Conservation (phyloP, 2,329 filamentous ascomycete species). For the Ascochyta viciae-villosae region DNA sequence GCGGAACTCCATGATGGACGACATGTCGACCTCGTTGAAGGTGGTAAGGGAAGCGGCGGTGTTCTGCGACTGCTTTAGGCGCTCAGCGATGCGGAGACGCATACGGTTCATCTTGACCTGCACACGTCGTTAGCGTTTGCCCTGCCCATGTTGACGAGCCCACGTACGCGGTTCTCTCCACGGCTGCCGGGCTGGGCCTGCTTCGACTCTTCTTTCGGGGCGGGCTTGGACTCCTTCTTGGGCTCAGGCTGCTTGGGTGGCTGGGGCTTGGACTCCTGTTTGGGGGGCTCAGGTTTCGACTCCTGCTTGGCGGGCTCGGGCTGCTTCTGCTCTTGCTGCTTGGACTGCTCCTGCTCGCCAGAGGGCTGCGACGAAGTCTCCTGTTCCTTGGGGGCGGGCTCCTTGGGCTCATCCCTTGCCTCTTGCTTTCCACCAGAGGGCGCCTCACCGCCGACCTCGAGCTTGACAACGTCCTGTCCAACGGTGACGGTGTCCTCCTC, state of each 20-base stretch:
- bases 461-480: slow-evolving; percentile 85
- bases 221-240: slow-evolving; percentile 41
- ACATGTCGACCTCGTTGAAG: slow-evolving; percentile 99
- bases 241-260: slow-evolving; percentile 37
- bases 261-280: slow-evolving; percentile 49
- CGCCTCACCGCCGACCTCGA: slow-evolving; percentile 73
- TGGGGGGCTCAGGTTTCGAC: slow-evolving; percentile 52
- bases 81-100: slow-evolving; percentile 95
- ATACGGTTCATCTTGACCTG: slow-evolving; percentile 99
- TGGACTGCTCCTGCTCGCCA: slow-evolving; percentile 56
- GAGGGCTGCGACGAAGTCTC: slow-evolving; percentile 63
- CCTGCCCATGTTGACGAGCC: slow-evolving; percentile 15
- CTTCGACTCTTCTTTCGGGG: slow-evolving; percentile 37
- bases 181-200: slow-evolving; percentile 69
- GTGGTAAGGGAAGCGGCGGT: slow-evolving; percentile 96
- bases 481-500: slow-evolving; percentile 97
- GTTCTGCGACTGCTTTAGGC: slow-evolving; percentile 98
- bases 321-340: slow-evolving; percentile 48
- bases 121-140: slow-evolving; percentile 21
- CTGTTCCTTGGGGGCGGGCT: slow-evolving; percentile 64
- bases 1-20: slow-evolving; percentile 93
- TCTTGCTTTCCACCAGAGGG: slow-evolving; percentile 61
- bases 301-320: slow-evolving; percentile 48
- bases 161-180: slow-evolving; percentile 85
- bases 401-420: slow-evolving; percentile 65